Evolutionary conservation across 139 green algal species (phyloP).

Genomic region (Asterochloris erici): DNA sequence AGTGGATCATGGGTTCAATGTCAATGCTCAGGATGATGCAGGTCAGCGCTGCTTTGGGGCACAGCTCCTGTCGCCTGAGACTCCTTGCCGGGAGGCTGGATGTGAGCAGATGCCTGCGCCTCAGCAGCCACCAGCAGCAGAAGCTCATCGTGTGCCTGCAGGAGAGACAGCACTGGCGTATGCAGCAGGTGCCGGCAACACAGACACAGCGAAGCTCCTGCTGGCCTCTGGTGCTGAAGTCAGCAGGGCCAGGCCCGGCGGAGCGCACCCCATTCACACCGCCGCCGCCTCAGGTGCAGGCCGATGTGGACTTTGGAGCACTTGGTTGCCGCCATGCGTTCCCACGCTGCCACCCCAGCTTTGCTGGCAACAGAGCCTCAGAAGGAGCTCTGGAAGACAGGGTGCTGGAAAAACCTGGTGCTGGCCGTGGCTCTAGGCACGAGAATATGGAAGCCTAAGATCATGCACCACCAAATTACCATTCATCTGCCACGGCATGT

Average conservation of each 20-base stretch:
- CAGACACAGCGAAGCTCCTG: slow-evolving; percentile 4
- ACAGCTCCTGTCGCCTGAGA: background rate
- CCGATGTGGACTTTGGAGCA: background rate
- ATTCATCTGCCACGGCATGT: too few relatives aligned
- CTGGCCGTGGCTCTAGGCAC: too few relatives aligned
- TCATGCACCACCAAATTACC: too few relatives aligned
- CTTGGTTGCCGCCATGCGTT: background rate
- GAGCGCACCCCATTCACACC: slow-evolving; percentile 25
- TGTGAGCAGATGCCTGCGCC: background rate
- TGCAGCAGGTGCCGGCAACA: slow-evolving; percentile 19
- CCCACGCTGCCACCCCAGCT: background rate
- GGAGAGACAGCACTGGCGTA: slow-evolving; percentile 28
- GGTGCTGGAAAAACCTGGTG: too few relatives aligned
- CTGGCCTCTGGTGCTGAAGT: slow-evolving; percentile 13
- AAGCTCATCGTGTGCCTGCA: background rate
- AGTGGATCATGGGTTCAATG: slow-evolving; percentile 1
- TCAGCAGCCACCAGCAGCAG: too few relatives aligned
- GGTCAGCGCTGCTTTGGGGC: background rate
- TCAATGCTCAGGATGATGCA: slow-evolving; percentile 2
- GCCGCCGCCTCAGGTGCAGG: slow-evolving; percentile 25
- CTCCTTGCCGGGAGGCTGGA: background rate
- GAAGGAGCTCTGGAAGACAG: too few relatives aligned
- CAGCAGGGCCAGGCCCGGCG: background rate
- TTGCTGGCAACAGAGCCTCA: too few relatives aligned
- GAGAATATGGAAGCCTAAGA: too few relatives aligned